phyloP scores from a whole-genome alignment of 2,329 filamentous ascomycete genomes.

The Arachnomyces sp. region DNA sequence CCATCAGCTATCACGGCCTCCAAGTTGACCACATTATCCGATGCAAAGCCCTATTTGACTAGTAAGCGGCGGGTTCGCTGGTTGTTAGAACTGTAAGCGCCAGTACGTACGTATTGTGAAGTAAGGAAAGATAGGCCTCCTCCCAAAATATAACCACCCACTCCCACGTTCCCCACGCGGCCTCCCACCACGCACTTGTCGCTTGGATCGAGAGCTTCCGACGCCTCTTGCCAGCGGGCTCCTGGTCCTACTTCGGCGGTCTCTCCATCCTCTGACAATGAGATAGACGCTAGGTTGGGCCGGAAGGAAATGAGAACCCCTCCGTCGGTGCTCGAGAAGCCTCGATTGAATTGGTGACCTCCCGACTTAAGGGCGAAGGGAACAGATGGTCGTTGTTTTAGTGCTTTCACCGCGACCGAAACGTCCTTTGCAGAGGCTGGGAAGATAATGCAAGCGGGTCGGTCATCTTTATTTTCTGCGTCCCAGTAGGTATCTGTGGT shows the following conservation, averaged over 20 bases:
- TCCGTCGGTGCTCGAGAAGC: conserved; percentile 39
- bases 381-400: conserved; percentile 39
- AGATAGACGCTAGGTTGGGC: conserved; percentile 32
- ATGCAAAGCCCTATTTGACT: conserved; percentile 41
- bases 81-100: too few species aligned
- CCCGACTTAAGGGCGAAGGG: conserved; percentile 50
- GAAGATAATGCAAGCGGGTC: conserved; percentile 41
- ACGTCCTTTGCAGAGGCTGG: conserved; percentile 47
- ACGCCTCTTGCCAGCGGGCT: conserved; percentile 28
- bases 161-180: conserved; percentile 42
- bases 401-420: conserved; percentile 43
- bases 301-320: conserved; percentile 40
- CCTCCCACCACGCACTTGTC: conserved; percentile 36
- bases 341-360: conserved; percentile 41
- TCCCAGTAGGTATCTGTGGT: too few species aligned
- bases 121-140: conserved; percentile 12
- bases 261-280: conserved; percentile 24
- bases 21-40: conserved; percentile 40
- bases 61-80: too few species aligned
- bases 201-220: conserved; percentile 23
- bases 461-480: too few species aligned
- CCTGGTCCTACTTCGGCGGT: conserved; percentile 35
- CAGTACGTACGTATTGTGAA: too few species aligned
- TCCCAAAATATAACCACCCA: conserved; percentile 42
- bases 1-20: conserved; percentile 44